These are phyloP conservation scores for Pestalotiopsis fici DNA, from an alignment of 2,329 filamentous ascomycete genomes.

Conservation along the genomic window DNA sequence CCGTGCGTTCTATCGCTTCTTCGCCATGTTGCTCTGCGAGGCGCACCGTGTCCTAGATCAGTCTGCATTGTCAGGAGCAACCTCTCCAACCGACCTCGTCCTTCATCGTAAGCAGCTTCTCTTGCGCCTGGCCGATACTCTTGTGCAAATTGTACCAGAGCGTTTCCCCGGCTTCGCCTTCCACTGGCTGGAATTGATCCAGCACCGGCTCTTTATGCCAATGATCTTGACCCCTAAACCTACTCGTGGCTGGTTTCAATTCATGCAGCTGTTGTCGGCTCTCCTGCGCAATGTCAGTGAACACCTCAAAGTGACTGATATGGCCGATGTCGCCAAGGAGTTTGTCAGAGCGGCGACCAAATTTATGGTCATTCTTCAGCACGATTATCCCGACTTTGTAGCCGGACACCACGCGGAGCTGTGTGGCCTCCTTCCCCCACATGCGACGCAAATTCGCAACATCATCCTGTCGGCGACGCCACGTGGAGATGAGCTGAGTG, in stretches of 20 bases:
- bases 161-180: conserved; percentile 83
- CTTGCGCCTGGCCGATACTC: conserved; percentile 68
- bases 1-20: conserved; percentile 86
- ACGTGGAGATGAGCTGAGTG: conserved; percentile 71
- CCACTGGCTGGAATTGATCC: conserved; percentile 79
- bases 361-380: conserved; percentile 81
- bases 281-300: conserved; percentile 76
- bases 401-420: conserved; percentile 84
- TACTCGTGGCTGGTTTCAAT: conserved; percentile 73
- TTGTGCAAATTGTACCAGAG: conserved; percentile 74
- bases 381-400: conserved; percentile 93
- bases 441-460: conserved; percentile 87
- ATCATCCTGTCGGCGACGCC: conserved; percentile 74
- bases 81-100: conserved; percentile 34
- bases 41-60: conserved; percentile 57
- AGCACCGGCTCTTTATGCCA: conserved; percentile 84
- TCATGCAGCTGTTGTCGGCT: conserved; percentile 72
- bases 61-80: background rate
- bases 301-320: conserved; percentile 72
- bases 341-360: conserved; percentile 84
- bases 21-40: conserved; percentile 81
- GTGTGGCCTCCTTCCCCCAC: conserved; percentile 77
- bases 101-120: conserved; percentile 70
- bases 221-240: conserved; percentile 69
- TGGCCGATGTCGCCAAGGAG: conserved; percentile 72